A percentile compares a stretch with the other conserved stretches of the same genome.
Evolutionary conservation across 2,329 filamentous ascomycete species (phyloP).

Genomic region (Trichoderma afroharzianum): DNA sequence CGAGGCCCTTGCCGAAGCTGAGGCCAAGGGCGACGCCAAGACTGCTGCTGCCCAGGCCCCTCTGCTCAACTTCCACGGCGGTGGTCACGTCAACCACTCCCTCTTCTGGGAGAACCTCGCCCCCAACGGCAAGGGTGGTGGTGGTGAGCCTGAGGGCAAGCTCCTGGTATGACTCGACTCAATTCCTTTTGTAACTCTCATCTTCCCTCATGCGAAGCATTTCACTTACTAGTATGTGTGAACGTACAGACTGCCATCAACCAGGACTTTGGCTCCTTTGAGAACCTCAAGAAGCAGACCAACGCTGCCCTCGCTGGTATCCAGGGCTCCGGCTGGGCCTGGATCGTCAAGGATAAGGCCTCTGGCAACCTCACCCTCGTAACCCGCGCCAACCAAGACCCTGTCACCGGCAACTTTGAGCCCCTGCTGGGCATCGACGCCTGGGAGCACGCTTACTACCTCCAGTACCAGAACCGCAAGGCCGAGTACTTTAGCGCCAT

Average conservation of each 20-base stretch:
- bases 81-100: conserved; percentile 82
- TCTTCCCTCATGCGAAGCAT: not conserved
- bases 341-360: conserved; percentile 71
- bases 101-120: conserved; percentile 83
- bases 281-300: conserved; percentile 63
- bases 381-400: conserved; percentile 83
- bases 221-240: not conserved
- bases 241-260: conserved; percentile 52
- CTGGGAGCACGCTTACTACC: conserved; percentile 95
- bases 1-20: conserved; percentile 65
- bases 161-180: conserved; percentile 46
- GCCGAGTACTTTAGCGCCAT: conserved; percentile 91
- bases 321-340: conserved; percentile 87
- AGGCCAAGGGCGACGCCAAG: conserved; percentile 56
- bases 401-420: conserved; percentile 76
- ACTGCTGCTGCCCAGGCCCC: conserved; percentile 49
- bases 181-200: not conserved
- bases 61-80: conserved; percentile 73
- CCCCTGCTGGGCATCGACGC: conserved; percentile 88
- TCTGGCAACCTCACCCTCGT: conserved; percentile 60
- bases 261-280: conserved; percentile 64
- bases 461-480: conserved; percentile 97
- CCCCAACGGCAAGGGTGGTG: conserved; percentile 59
- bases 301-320: conserved; percentile 67
- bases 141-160: conserved; percentile 58